phyloP scores from a whole-genome alignment of 768 basidiomycete species.

The Hemileccinum impolitum region DNA sequence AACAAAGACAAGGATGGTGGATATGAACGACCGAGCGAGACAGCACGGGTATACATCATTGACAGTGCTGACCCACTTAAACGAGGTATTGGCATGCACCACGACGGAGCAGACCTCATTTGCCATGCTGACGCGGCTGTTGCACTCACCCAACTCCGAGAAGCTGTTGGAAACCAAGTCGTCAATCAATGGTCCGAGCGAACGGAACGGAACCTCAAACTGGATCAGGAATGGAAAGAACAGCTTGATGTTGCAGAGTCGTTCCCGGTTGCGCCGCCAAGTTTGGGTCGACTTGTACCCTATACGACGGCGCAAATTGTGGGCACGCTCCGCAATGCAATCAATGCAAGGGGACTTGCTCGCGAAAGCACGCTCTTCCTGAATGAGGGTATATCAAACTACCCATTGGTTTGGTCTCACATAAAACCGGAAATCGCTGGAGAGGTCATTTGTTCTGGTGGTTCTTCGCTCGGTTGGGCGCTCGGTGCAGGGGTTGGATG shows the following conservation, averaged over 20 bases:
- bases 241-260: constrained; percentile 33
- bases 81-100: constrained; percentile 43
- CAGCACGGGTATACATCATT: constrained; percentile 54
- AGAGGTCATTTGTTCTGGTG: constrained; percentile 53
- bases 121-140: constrained; percentile 54
- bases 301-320: constrained; percentile 48
- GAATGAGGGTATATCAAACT: constrained; percentile 65
- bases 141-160: constrained; percentile 48
- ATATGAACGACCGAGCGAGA: constrained; percentile 34
- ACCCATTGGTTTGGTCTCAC: constrained; percentile 53
- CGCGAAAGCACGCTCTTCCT: constrained; percentile 44
- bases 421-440: constrained; percentile 51
- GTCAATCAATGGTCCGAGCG: constrained; percentile 13
- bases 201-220: constrained; percentile 14
- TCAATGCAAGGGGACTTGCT: constrained; percentile 34
- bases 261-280: constrained; percentile 17
- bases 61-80: constrained; percentile 64
- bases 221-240: constrained; percentile 27
- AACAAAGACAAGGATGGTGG: constrained; percentile 35
- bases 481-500: constrained; percentile 64
- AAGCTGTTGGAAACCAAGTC: constrained; percentile 10
- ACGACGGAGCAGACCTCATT: constrained; percentile 53
- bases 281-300: constrained; percentile 9
- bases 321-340: constrained; percentile 41
- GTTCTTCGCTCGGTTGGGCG: constrained; percentile 66